Conservation (phyloP, 2,329 filamentous ascomycete genomes). For the Aciculosporium take region DNA sequence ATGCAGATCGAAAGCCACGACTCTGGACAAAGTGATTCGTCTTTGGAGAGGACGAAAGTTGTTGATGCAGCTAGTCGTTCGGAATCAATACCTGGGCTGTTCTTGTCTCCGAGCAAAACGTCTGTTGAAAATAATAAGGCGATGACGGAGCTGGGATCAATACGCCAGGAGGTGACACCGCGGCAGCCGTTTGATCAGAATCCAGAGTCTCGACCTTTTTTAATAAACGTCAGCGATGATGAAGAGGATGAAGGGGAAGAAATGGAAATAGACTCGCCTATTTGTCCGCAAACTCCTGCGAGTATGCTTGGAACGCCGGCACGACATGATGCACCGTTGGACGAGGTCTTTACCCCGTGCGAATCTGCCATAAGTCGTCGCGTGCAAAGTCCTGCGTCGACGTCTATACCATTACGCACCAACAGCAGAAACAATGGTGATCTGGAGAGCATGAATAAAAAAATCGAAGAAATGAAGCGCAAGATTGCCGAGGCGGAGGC, state of each 20-base stretch:
- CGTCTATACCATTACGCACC: conserved; percentile 23
- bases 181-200: conserved; percentile 39
- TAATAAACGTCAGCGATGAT: conserved; percentile 75
- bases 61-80: background rate
- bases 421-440: conserved; percentile 23
- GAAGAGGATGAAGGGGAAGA: conserved; percentile 49
- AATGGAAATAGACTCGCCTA: conserved; percentile 44
- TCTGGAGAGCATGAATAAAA: conserved; percentile 36
- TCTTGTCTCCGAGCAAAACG: conserved; percentile 15
- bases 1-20: conserved; percentile 1
- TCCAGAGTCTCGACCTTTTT: conserved; percentile 45
- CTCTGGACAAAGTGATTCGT: background rate
- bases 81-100: conserved; percentile 21
- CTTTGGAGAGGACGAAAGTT: background rate
- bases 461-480: conserved; percentile 46
- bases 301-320: conserved; percentile 17
- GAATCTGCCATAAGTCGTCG: conserved; percentile 25
- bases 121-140: conserved; percentile 9
- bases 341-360: conserved; percentile 30
- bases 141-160: conserved; percentile 33
- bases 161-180: conserved; percentile 55
- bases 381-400: conserved; percentile 25
- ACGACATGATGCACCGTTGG: conserved; percentile 24
- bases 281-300: conserved; percentile 24
- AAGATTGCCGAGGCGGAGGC: conserved; percentile 46